Percentiles rank a stretch among this genome's conserved stretches.
Evolutionary conservation across 441 rosid species (phyloP).

Genomic region (Theobroma grandiflorum): DNA sequence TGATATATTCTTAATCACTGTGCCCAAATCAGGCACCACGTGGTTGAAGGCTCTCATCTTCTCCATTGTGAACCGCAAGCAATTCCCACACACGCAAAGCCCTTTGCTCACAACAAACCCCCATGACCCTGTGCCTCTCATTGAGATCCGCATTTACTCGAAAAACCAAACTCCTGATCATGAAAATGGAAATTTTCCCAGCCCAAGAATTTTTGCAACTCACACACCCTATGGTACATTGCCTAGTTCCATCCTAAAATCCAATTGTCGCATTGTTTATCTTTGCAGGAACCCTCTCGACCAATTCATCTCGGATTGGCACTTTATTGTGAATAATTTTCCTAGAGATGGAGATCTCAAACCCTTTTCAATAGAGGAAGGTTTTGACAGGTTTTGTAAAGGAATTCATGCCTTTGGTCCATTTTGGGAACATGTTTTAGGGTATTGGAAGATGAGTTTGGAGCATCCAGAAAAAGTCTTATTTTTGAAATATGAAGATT

Average conservation of each 20-base stretch:
- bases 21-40: constrained; percentile 28
- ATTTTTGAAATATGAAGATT: too few relatives aligned
- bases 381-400: not conserved
- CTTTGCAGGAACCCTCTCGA: not conserved
- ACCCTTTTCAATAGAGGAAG: not conserved
- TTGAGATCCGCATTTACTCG: not conserved
- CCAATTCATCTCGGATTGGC: not conserved
- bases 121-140: not conserved
- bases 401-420: not conserved
- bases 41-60: constrained; percentile 26
- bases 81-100: not conserved
- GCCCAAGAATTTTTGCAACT: not conserved
- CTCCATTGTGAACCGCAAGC: not conserved
- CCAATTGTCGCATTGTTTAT: not conserved
- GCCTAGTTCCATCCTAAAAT: not conserved
- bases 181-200: not conserved
- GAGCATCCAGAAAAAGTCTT: too few relatives aligned
- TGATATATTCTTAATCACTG: not conserved
- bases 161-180: not conserved
- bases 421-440: too few relatives aligned
- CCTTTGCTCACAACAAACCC: constrained; percentile 4
- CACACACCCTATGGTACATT: not conserved
- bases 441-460: too few relatives aligned
- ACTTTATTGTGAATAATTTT: not conserved
- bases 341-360: not conserved